Base-by-base conservation (phyloP, 2,329 filamentous ascomycete genomes). In the Diplodia mutila region DNA sequence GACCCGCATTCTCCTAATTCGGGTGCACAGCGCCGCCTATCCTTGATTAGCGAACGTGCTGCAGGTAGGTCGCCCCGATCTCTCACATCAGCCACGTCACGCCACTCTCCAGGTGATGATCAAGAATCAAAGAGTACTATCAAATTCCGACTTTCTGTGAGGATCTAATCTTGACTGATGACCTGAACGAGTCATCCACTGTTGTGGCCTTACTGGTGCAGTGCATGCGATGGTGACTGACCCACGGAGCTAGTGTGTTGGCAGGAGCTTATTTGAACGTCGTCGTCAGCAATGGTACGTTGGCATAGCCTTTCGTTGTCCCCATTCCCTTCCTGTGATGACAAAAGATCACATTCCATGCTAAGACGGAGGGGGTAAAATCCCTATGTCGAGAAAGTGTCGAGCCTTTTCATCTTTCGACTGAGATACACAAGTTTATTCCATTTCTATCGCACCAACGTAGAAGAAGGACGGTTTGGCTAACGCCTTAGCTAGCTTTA, bases 321-420 rank as follows among this genome's bases (percentile, higher is more conserved):
- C 42, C 54, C 37, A 27, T 14, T 11, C 46, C 18, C 46, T 55
- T 27, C 68, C 39, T 54, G 69, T 73, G 71, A 73, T 72, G 70
- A 72, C 64, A 70, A 61, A 70, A 72, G 67, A 72, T 68, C 66
- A 72, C 67, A 73, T 73, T 73, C 72, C 72, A 73, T 73, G 72
- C 72, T 73, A 73, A 73, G 57, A 67, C 72, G 69, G 71, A 73
- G 70, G 71, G 69, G 64, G 59, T 72, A 53, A 48, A 46, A 55
- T 49, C 70, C 69, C 66, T 18, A 69, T 70, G 67, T 51, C 67
- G 67, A 64, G 48, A 68, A 48, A n/a, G 68, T 69, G 61, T 68
- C 65, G 59, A 68, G 67, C 37, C 70, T 72, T 72, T 72, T 72
- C 70, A 72, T 71, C 70, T 72, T 72, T 72, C 70, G 61, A 46